Base-by-base conservation (phyloP, 352 stramenopile genomes). In the Pythium brachiatum region DNA sequence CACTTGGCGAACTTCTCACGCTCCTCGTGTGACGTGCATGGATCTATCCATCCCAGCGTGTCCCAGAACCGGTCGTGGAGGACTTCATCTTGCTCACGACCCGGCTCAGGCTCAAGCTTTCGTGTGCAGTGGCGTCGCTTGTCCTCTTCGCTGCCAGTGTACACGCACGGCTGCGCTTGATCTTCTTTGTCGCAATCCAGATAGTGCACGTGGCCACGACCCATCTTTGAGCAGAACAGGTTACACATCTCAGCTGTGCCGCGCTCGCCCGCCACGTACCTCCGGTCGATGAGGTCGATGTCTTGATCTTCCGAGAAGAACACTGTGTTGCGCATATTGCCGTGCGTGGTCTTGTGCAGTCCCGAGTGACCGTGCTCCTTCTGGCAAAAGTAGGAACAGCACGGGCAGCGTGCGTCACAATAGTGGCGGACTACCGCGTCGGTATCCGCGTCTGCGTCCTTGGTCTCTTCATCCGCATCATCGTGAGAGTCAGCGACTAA, bases 241-340 rank as follows among this genome's bases (percentile, higher is more conserved):
- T 87, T 90, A 57, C 82, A 94, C 81, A 92, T 92, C 53, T 94
- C 85, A 3, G 82, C 82, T 5, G 74, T 85, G 13, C 85, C 85
- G 9, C 60, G 53, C 60, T 94, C 85, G 0, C 85, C 83, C 18
- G 75, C 70, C 16, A 69, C 66, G 62, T 92, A 94, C 70, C 91
- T 88, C 36, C 83, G 79, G 44, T 88, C 83, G 8, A 78, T 66
- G 23, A 94, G 57, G 57, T 94, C 81, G 16, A 94, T 82, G 9
- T 89, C 74, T 7, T 75, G 53, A 0, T 69, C 57, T 31, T 90
- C 78, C 2, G 81, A 81, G 2, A 87, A 44, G 50, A 92, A 94
- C 50, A 76, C 79, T 21, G 79, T 92, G 59, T 91, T 88, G 13
- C 78, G 69, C 85, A 92, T 94, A 62, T 94, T 94, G 38, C 83